Base-by-base conservation (phyloP, 148 eudicot species). In the Diospyros lotus region DNA sequence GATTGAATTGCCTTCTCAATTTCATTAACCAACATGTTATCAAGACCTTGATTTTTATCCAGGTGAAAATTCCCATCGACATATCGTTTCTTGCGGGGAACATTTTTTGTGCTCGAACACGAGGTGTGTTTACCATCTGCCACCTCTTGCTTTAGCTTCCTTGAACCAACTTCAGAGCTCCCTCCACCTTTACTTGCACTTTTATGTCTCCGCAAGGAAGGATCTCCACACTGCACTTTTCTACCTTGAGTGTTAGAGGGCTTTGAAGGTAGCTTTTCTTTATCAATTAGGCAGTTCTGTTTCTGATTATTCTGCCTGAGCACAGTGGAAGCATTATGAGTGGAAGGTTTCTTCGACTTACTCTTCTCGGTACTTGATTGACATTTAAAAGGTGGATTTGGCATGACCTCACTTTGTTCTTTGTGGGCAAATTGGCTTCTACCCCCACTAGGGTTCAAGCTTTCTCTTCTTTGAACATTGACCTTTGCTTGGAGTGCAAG, bases 401-500 rank as follows among this genome's bases (percentile, higher is more conserved):
- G 71, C 66, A 62, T 81, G 38, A 50, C 59, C 40, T 86, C 87
- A 71, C 74, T 75, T 51, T 73, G 80, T 69, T 87, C 93, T 82
- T 86, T 88, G 58, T 76, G 73, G 60, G 82, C 85, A 68, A 77
- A 81, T 38, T 73, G 41, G 64, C 71, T 81, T 77, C 79, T 81
- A 73, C 78, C 78, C n/a, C 79, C 18, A 65, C 70, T 76, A 12
- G 80, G 66, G 68, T 64, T 77, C 79, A 87, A 61, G 40, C 92
- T 88, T 83, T 85, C 99, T 79, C 99, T 82, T 81, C 81, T 95
- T 82, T 89, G 97, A 75, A 95, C 97, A 76, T 95, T 95, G 48
- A 83, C 97, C 79, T 95, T 95, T 13, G 99, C 99, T 83, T 92
- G 97, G 60, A 95, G 76, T 11, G 99, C 99, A 69, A 95, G 94